Evolutionary conservation across 2,329 filamentous ascomycete genomes (phyloP).

Genomic region (Fusarium sp.): DNA sequence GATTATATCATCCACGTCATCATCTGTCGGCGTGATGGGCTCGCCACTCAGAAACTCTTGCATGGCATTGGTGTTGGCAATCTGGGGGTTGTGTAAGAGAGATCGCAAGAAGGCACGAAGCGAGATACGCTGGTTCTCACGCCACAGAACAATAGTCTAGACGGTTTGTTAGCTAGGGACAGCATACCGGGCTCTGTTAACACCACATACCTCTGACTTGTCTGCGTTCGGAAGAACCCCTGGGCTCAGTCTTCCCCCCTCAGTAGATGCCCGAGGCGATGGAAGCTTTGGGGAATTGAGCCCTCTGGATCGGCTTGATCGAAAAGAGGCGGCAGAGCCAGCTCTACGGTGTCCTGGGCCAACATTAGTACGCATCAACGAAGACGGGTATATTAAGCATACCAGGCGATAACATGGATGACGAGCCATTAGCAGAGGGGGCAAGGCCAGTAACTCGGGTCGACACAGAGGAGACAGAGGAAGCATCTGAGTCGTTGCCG

Average conservation of each 20-base stretch:
- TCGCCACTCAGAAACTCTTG: conserved; percentile 84
- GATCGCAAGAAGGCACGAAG: conserved; percentile 91
- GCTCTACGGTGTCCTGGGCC: conserved; percentile 44
- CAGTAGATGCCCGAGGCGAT: conserved; percentile 53
- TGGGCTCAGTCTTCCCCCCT: conserved; percentile 52
- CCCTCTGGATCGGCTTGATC: conserved; percentile 50
- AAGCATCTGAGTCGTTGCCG: conserved; percentile 80
- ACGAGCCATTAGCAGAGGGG: conserved; percentile 32
- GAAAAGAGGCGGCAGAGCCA: conserved; percentile 50
- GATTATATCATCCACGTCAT: conserved; percentile 86
- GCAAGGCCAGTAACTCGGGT: conserved; percentile 70
- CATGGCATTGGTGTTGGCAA: conserved; percentile 87
- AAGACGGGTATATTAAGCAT: conserved; percentile 1
- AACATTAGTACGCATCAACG: conserved; percentile 19
- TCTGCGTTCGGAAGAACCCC: conserved; percentile 39
- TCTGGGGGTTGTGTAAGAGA: conserved; percentile 85
- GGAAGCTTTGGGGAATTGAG: conserved; percentile 49
- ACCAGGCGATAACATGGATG: conserved; percentile 51
- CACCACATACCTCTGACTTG: conserved; percentile 46
- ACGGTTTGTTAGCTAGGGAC: conserved; percentile 46
- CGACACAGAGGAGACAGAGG: conserved; percentile 86
- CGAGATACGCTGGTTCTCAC: conserved; percentile 93
- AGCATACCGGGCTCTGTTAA: too few relatives aligned
- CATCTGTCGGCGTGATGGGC: conserved; percentile 83
- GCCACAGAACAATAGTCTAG: conserved; percentile 75